Percentiles rank a stretch among this genome's conserved stretches.
Conservation (phyloP, 2,329 filamentous ascomycete species). For the Alternaria arborescens region DNA sequence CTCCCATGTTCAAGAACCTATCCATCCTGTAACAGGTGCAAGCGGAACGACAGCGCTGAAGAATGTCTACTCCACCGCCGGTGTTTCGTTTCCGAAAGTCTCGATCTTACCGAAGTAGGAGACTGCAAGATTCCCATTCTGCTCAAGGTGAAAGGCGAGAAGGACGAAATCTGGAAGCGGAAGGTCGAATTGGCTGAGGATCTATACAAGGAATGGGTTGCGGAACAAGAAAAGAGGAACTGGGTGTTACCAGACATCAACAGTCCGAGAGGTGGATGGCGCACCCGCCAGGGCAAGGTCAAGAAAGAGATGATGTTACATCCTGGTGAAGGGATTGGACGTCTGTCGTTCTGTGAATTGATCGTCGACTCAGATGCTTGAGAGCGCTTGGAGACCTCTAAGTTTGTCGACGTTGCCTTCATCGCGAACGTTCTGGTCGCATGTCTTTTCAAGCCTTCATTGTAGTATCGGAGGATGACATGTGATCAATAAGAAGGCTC, state of each 20-base stretch:
- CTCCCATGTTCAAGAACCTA: conserved; percentile 42
- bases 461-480: background rate
- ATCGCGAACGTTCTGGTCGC: background rate
- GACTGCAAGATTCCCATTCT: conserved; percentile 25
- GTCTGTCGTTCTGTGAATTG: conserved; percentile 4
- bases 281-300: background rate
- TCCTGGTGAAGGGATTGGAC: conserved; percentile 23
- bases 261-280: conserved; percentile 11
- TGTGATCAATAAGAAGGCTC: background rate
- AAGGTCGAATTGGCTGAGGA: conserved; percentile 24
- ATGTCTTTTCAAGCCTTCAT: background rate
- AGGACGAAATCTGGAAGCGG: conserved; percentile 18
- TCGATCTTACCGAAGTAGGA: background rate
- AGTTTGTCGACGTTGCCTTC: background rate
- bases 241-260: conserved; percentile 36
- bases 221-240: conserved; percentile 31
- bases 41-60: conserved; percentile 20
- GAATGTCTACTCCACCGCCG: conserved; percentile 39
- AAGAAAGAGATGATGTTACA: background rate
- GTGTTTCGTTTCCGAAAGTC: conserved; percentile 22
- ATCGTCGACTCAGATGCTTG: conserved; percentile 5
- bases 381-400: background rate
- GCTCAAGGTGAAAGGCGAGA: conserved; percentile 26
- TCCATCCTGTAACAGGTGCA: conserved; percentile 41
- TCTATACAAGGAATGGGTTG: conserved; percentile 23